phyloP scores from a whole-genome alignment of 768 basidiomycete genomes.

The Tylopilus rubrobrunneus region DNA sequence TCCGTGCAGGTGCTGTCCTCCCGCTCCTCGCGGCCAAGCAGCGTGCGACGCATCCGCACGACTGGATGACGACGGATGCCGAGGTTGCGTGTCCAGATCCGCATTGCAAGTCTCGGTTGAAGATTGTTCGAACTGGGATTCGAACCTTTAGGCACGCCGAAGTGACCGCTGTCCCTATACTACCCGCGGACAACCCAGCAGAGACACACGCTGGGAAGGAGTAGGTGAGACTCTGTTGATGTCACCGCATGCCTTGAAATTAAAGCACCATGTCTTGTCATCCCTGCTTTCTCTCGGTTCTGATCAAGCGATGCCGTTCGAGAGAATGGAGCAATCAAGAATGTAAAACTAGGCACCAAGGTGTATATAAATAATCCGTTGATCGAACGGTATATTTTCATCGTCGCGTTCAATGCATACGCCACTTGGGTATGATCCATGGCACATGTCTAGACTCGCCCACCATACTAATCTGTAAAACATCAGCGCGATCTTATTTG shows the following conservation, averaged over 20 bases:
- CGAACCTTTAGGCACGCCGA: constrained; percentile 54
- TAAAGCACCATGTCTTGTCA: too few relatives aligned
- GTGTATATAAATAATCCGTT: constrained; percentile 19
- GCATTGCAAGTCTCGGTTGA: constrained; percentile 53
- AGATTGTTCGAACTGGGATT: constrained; percentile 46
- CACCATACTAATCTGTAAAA: too few relatives aligned
- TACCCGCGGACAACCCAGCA: not conserved
- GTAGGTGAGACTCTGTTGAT: too few relatives aligned
- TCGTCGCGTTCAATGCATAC: too few relatives aligned
- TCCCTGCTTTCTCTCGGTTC: too few relatives aligned
- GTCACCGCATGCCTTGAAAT: too few relatives aligned
- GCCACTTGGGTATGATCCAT: too few relatives aligned
- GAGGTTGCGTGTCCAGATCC: constrained; percentile 69
- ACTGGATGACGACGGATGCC: constrained; percentile 68
- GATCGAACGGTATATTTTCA: too few relatives aligned
- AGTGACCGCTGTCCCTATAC: constrained; percentile 45
- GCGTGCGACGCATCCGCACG: constrained; percentile 47
- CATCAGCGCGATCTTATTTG: too few relatives aligned
- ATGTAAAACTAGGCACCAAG: constrained; percentile 53
- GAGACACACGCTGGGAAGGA: not conserved
- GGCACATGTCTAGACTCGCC: too few relatives aligned
- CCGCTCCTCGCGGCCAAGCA: constrained; percentile 70
- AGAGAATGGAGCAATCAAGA: too few relatives aligned
- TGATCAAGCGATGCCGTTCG: too few relatives aligned
- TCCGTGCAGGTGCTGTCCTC: constrained; percentile 49